A percentile compares a stretch with the other conserved stretches of the same genome.
Conservation (phyloP, 2,329 filamentous ascomycete species). For the Sphaerulina musiva region DNA sequence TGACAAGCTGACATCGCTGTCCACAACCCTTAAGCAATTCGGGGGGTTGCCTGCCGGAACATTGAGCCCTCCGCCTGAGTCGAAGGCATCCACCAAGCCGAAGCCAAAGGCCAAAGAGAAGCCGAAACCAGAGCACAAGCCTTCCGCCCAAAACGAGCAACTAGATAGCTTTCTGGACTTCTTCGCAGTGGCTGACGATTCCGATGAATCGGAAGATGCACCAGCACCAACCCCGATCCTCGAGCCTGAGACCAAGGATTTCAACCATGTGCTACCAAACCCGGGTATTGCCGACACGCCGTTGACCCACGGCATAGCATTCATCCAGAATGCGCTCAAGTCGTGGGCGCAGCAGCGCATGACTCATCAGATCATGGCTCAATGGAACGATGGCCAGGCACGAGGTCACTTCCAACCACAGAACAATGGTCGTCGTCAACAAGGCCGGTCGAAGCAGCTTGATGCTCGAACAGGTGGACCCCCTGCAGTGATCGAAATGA, state of each 20-base stretch:
- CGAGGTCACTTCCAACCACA: conserved; percentile 10
- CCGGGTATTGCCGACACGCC: conserved; percentile 24
- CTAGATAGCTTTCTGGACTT: conserved; percentile 26
- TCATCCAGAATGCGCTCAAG: conserved; percentile 32
- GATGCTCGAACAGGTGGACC: conserved; percentile 14
- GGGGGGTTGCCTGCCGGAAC: conserved; percentile 24
- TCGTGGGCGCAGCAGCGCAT: conserved; percentile 31
- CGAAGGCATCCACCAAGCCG: not conserved
- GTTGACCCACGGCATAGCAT: conserved; percentile 30
- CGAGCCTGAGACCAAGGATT: conserved; percentile 11
- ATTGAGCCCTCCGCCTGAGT: conserved; percentile 12
- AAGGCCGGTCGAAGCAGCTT: conserved; percentile 25
- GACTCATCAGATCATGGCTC: conserved; percentile 17
- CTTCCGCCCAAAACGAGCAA: conserved; percentile 7
- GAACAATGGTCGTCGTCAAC: conserved; percentile 18
- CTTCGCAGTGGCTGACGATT: conserved; percentile 23
- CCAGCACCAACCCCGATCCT: not conserved
- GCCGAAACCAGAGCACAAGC: conserved; percentile 1
- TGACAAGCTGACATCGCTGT: conserved; percentile 24
- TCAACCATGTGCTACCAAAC: conserved; percentile 13
- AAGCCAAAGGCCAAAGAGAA: not conserved
- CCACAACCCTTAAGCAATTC: conserved; percentile 25
- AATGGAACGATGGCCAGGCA: conserved; percentile 19
- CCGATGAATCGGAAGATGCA: conserved; percentile 7
- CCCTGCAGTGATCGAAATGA: conserved; percentile 21